phyloP scores from a whole-genome alignment of 164 flowering plant genomes.

The Stephania yunnanensis region DNA sequence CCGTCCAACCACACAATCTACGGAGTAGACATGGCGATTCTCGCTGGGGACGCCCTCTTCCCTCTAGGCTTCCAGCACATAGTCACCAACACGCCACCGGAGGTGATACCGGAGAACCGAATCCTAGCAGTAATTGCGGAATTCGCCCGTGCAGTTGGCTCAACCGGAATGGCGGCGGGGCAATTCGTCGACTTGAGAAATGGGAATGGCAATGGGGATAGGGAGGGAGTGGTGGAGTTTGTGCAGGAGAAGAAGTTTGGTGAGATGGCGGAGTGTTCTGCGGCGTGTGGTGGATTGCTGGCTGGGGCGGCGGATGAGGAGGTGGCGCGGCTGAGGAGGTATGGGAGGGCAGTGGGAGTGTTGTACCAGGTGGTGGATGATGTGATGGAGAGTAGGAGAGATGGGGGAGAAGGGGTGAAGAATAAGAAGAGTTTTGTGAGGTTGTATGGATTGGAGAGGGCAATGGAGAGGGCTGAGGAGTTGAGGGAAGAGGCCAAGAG shows the following conservation, averaged over 20 bases:
- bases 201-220: slow-evolving; percentile 18
- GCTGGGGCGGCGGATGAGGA: slow-evolving; percentile 78
- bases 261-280: slow-evolving; percentile 84
- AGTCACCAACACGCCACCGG: slow-evolving; percentile 57
- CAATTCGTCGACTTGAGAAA: slow-evolving; percentile 59
- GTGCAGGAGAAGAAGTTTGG: slow-evolving; percentile 90
- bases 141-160: slow-evolving; percentile 86
- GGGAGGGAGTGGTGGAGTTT: slow-evolving; percentile 42
- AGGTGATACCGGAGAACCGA: slow-evolving; percentile 58
- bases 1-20: slow-evolving; percentile 76
- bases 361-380: slow-evolving; percentile 77
- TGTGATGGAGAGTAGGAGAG: slow-evolving; percentile 34
- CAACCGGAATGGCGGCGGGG: slow-evolving; percentile 97
- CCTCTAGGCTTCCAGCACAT: slow-evolving; percentile 91
- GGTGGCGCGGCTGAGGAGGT: slow-evolving; percentile 53
- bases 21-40: slow-evolving; percentile 91
- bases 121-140: slow-evolving; percentile 73
- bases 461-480: slow-evolving; percentile 62
- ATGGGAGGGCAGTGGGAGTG: slow-evolving; percentile 87
- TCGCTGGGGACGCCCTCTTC: slow-evolving; percentile 94
- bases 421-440: slow-evolving; percentile 46
- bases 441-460: slow-evolving; percentile 65
- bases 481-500: slow-evolving; percentile 55
- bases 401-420: slow-evolving; percentile 10
- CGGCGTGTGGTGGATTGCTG: slow-evolving; percentile 79